Evolutionary conservation across 139 green algal genomes (phyloP), one percentile per base, ranked within the genome.

Genomic region (Desmodesmus armatus): DNA sequence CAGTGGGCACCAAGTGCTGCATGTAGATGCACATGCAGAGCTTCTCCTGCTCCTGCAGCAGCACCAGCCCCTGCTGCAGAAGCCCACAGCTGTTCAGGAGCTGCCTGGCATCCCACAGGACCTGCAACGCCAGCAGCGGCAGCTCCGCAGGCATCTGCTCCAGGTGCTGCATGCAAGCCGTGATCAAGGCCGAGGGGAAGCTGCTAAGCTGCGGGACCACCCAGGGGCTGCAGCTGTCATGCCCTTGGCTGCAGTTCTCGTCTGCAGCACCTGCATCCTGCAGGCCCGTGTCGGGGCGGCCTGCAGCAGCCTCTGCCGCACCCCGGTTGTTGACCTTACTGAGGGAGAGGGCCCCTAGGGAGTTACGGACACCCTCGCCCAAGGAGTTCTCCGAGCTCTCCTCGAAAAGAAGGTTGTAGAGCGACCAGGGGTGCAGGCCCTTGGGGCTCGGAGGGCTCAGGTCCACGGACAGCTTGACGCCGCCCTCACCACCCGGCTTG

Each of bases 21-120:
- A 84, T 58, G 63, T 84, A 84, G 41, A 19, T 51, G 15, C 31
- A 33, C 62, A 84, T 62, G 63, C 62, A 69, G 1, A 17, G 29
- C 62, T 84, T 63, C 29, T 77, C 63, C 25, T 84, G 62, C 63
- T 66, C 15, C 43, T 51, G 43, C 29, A 84, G 41, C 43, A 75
- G 62, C 21, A 31, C 17, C 39, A 84, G n/a, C 7, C 41, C 31
- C 9, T n/a, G 27, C 15, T 53, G 2, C 13, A 67, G 78, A 41
- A 77, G 29, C 3, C 43, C 41, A 39, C 31, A 47, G 6, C 9
- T 35, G n/a, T 63, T 27, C 78, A 84, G 41, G 29, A 84, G 21
- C 2, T 43, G 13, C 9, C 62, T 43, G 5, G 40, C 78, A 65
- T 84, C 78, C 78, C 78, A 84, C 17, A 75, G 44, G 7, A 84